A percentile compares a stretch with the other conserved stretches of the same genome.
phyloP scores from a whole-genome alignment of 148 eudicot genomes.

The Dysphania ambrosioides region DNA sequence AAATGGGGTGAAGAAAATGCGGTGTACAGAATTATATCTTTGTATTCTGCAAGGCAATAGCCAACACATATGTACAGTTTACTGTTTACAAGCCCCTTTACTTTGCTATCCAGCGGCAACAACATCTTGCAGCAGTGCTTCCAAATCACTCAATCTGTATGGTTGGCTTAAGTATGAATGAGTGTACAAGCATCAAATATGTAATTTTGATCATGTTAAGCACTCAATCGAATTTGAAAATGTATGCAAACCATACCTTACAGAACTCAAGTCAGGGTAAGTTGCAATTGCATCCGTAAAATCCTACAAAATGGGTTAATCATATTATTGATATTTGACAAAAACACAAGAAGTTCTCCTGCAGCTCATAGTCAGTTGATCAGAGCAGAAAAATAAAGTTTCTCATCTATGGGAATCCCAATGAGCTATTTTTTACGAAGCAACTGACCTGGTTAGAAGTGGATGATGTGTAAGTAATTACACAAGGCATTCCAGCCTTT shows the following conservation, averaged over 20 bases:
- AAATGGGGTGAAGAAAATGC: neutral
- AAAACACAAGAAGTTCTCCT: neutral
- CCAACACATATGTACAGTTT: conserved; percentile 13
- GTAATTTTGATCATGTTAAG: neutral
- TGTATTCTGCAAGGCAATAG: neutral
- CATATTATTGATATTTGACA: neutral
- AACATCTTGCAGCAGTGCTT: conserved; percentile 52
- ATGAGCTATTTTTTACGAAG: neutral
- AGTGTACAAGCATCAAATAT: neutral
- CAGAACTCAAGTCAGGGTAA: conserved; percentile 78
- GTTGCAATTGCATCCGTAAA: conserved; percentile 72
- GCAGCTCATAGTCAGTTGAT: neutral
- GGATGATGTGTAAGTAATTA: conserved; percentile 78
- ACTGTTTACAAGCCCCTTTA: conserved; percentile 10
- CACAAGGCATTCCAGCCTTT: conserved; percentile 88
- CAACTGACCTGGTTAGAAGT: conserved; percentile 73
- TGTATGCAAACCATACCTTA: conserved; percentile 43
- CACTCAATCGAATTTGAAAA: neutral
- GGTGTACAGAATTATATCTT: neutral
- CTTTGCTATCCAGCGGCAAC: conserved; percentile 42
- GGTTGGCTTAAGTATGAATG: neutral
- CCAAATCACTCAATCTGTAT: conserved; percentile 81
- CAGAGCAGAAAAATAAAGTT: neutral
- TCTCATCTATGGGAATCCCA: neutral
- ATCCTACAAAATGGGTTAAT: conserved; percentile 42